These are phyloP conservation scores for Coelastrella sp. DNA, from an alignment of 139 green algal species.

Conservation along the genomic window DNA sequence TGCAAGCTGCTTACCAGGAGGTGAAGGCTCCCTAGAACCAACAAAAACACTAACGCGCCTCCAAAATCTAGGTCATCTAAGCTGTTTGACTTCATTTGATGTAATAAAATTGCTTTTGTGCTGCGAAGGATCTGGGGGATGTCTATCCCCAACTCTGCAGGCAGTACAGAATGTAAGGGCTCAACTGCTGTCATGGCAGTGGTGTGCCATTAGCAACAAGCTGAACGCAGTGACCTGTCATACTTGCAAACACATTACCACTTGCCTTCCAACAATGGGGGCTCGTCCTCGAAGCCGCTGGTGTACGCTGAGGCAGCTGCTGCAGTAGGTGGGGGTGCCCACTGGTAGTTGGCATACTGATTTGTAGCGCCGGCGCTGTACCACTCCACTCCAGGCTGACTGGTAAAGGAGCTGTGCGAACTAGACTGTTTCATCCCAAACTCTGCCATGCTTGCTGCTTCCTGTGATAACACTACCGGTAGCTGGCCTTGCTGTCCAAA, in stretches of 20 bases:
- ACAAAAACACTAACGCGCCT: constrained; percentile 88
- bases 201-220: too few species aligned
- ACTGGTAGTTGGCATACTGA: constrained; percentile 36
- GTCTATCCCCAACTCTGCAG: constrained; percentile 96
- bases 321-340: not conserved
- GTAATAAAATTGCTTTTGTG: constrained; percentile 78
- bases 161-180: not conserved
- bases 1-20: constrained; percentile 79
- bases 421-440: constrained; percentile 53
- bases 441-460: constrained; percentile 10
- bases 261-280: constrained; percentile 88
- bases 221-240: too few species aligned
- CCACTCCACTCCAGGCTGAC: constrained; percentile 60
- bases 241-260: too few species aligned
- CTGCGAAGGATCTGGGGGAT: constrained; percentile 83
- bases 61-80: constrained; percentile 92
- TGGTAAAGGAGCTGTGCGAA: constrained; percentile 39
- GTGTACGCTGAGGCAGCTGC: constrained; percentile 19
- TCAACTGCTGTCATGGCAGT: not conserved
- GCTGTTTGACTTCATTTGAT: constrained; percentile 66
- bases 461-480: not conserved
- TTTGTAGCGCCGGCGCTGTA: constrained; percentile 50
- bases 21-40: constrained; percentile 83
- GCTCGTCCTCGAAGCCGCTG: constrained; percentile 86
- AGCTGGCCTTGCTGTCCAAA: not conserved